Evolutionary conservation across 2,329 filamentous ascomycete species (phyloP).

Genomic region (Dothiorella sarmentorum): DNA sequence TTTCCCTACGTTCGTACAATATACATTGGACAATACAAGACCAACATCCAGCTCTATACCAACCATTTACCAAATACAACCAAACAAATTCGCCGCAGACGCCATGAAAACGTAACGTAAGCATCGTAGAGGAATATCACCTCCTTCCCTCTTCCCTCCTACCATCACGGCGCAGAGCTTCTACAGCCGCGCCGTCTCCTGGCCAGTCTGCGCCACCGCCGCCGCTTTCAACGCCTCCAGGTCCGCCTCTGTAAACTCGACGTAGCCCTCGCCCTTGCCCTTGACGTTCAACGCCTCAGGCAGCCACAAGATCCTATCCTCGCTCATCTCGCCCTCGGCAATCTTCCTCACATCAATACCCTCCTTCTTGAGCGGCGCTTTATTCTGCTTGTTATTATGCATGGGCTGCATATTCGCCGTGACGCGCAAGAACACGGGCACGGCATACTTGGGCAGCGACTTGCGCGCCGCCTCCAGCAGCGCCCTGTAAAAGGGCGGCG

Average conservation of each 20-base stretch:
- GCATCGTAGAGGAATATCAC: no score
- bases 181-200: conserved; percentile 7
- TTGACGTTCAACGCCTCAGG: conserved; percentile 27
- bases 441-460: conserved; percentile 67
- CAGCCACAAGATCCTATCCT: conserved; percentile 26
- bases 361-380: conserved; percentile 64
- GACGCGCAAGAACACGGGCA: conserved; percentile 69
- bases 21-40: not conserved
- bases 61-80: not conserved
- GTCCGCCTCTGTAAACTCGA: conserved; percentile 6
- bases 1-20: not conserved
- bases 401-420: conserved; percentile 58
- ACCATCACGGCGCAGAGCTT: no score
- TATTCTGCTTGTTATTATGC: conserved; percentile 80
- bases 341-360: conserved; percentile 58
- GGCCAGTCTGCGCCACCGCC: not conserved
- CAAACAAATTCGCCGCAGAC: not conserved
- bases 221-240: not conserved
- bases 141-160: not conserved
- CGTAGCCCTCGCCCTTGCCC: not conserved
- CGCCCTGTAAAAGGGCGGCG: not conserved
- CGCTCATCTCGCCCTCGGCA: conserved; percentile 42
- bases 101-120: not conserved
- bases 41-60: not conserved
- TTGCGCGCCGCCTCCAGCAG: conserved; percentile 47